Base-by-base conservation (phyloP, 768 basidiomycete genomes). In the Boletus sensibilis region DNA sequence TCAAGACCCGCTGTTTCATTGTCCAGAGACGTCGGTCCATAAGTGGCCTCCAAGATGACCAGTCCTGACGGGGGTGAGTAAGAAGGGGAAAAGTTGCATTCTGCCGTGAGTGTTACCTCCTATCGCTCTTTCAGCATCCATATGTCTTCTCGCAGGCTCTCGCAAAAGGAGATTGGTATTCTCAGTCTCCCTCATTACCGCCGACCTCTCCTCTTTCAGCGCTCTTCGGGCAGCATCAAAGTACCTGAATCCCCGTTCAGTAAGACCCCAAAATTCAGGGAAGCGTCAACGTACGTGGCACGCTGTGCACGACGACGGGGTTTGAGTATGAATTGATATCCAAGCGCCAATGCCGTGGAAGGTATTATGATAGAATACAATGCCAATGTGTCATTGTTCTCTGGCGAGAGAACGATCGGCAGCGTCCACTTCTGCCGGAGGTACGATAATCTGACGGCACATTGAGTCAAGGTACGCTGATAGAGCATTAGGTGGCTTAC, bases 21-120 rank as follows among this genome's bases (percentile, higher is more conserved):
- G 50, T 78, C 79, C 52, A 70, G 71, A 64, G 80, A 78, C 27
- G 76, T 72, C 44, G 82, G 78, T 18, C 88, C 88, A 70, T 93
- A 94, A 10, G 73, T 78, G 21, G 92, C 93, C 56, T 87, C 83
- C 60, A 85, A 67, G 64, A 96, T 82, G 56, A 95, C 79, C 42
- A 95, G 77, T 52, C 92, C 90, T 92, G 60, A 50, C 38, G 44
- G 51, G 50, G 38, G 51, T 52, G 37, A 42, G 64, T 57, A 53
- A 66, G 56, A 61, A 64, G 54, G 39, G 39, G 21, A 31, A 55
- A 55, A 34, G 18, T 37, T 40, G 33, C 44, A 13, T 46, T 42
- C 55, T 50, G 56, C 52, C 41, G 47, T 45, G 35, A 40, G 60
- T 72, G 51, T 63, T 68, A 88, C 92, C 92, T 76, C 83, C 82